phyloP scores from a whole-genome alignment of 306 rosid genomes.

The Geum urbanum region DNA sequence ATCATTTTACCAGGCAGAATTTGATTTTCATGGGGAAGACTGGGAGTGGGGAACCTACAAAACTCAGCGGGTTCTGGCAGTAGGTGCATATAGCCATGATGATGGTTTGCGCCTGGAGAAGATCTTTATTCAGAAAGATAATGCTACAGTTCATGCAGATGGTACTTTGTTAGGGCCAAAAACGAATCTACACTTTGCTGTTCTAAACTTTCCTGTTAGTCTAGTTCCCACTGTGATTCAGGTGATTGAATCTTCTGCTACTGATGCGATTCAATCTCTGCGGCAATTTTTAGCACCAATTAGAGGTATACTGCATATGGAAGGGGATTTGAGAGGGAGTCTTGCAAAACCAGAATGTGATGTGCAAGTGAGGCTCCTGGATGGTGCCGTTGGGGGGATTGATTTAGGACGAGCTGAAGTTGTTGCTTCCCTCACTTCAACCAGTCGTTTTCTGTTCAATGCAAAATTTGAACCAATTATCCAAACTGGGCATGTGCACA shows the following conservation, averaged over 20 bases:
- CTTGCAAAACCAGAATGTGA: conserved; percentile 92
- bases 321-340: conserved; percentile 94
- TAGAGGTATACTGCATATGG: conserved; percentile 91
- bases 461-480: conserved; percentile 84
- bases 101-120: conserved; percentile 75
- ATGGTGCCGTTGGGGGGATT: conserved; percentile 83
- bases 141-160: conserved; percentile 93
- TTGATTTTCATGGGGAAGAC: conserved; percentile 88
- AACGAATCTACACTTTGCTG: conserved; percentile 85
- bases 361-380: conserved; percentile 92
- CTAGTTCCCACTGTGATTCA: conserved; percentile 80
- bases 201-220: conserved; percentile 82
- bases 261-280: conserved; percentile 61
- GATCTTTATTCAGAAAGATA: conserved; percentile 70
- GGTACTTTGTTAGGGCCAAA: conserved; percentile 89
- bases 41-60: conserved; percentile 98
- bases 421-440: conserved; percentile 86
- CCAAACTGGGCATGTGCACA: conserved; percentile 80
- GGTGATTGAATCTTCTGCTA: conserved; percentile 75
- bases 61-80: conserved; percentile 72
- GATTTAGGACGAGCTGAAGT: conserved; percentile 88
- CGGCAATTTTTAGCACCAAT: conserved; percentile 69
- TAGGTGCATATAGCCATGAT: conserved; percentile 77
- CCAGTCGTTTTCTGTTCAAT: conserved; percentile 79
- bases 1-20: conserved; percentile 64